Percentiles rank a stretch among this genome's conserved stretches.
Evolutionary conservation across 495 filamentous ascomycete genomes (phyloP).

Genomic region (Durotheca rogersii): DNA sequence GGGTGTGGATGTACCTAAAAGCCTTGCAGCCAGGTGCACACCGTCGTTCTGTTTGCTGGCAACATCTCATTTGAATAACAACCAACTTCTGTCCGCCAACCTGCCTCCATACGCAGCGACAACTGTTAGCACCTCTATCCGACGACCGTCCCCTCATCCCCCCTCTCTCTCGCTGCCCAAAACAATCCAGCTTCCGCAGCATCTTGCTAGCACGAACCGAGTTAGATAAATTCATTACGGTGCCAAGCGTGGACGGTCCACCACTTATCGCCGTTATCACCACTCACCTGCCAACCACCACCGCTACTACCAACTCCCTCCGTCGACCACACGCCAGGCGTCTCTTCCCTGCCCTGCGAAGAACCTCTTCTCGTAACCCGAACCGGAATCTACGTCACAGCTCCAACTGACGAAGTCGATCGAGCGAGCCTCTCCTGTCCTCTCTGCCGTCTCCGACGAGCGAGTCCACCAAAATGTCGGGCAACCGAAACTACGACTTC

Average conservation of each 20-base stretch:
- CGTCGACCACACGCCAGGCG: constrained; percentile 30
- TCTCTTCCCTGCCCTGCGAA: not conserved
- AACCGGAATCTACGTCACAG: constrained; percentile 2
- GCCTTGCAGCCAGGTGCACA: too few relatives aligned
- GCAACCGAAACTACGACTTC: constrained; percentile 97
- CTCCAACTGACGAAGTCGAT: not conserved
- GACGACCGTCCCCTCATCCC: too few relatives aligned
- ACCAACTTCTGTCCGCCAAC: not conserved
- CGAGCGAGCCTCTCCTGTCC: constrained; percentile 2
- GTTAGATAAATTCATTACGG: constrained; percentile 27
- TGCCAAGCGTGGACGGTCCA: constrained; percentile 27
- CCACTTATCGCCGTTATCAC: too few relatives aligned
- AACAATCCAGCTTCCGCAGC: too few relatives aligned
- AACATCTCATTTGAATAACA: not conserved
- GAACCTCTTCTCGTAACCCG: constrained; percentile 7
- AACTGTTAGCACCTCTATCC: too few relatives aligned
- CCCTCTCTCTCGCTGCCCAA: too few relatives aligned
- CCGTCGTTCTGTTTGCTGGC: not conserved
- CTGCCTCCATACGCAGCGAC: not conserved
- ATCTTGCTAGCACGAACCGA: constrained; percentile 32
- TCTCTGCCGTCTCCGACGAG: constrained; percentile 29
- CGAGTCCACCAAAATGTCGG: constrained; percentile 68
- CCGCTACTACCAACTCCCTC: constrained; percentile 13
- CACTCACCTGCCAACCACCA: constrained; percentile 7
- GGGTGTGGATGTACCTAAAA: not conserved